phyloP scores from a whole-genome alignment of 2,329 filamentous ascomycete genomes.

The Aspergillus ochraceoroseus region DNA sequence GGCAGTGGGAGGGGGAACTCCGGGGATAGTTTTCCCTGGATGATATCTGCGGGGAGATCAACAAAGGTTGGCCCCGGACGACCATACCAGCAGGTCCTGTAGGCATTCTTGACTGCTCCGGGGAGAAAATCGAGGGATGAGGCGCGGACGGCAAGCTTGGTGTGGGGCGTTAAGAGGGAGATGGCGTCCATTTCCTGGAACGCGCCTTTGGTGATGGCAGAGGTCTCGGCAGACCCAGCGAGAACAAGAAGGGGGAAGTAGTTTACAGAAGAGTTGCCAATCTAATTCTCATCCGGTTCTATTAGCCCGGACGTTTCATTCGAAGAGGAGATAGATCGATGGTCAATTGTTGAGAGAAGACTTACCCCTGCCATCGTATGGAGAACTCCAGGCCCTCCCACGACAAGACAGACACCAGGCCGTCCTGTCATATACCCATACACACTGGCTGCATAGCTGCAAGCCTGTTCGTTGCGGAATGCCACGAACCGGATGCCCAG shows the following conservation, averaged over 20 bases:
- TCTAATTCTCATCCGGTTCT: conserved; percentile 22
- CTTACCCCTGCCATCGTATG: conserved; percentile 54
- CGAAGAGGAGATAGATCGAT: no score
- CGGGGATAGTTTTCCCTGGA: conserved; percentile 40
- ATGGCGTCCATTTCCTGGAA: conserved; percentile 57
- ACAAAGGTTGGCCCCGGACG: conserved; percentile 52
- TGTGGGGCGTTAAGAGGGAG: conserved; percentile 50
- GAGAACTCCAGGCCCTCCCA: conserved; percentile 55
- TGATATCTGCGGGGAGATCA: conserved; percentile 54
- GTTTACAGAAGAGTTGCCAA: conserved; percentile 52
- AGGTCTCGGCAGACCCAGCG: conserved; percentile 51
- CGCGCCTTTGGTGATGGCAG: conserved; percentile 50
- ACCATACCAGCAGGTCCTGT: conserved; percentile 52
- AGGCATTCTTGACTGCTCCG: conserved; percentile 48
- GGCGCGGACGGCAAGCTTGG: conserved; percentile 50
- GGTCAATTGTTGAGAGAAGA: conserved; percentile 3
- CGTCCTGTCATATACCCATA: conserved; percentile 56
- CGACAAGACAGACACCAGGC: conserved; percentile 55
- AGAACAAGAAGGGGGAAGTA: conserved; percentile 53
- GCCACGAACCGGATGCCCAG: conserved; percentile 55
- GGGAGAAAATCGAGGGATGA: conserved; percentile 45
- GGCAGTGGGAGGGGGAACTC: conserved; percentile 23
- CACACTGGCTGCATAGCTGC: conserved; percentile 54
- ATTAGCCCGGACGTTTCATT: conserved; percentile 4
- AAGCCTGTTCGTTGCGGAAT: conserved; percentile 57